phyloP scores from a whole-genome alignment of 2,329 filamentous ascomycete species.

The Botrytis tulipae region DNA sequence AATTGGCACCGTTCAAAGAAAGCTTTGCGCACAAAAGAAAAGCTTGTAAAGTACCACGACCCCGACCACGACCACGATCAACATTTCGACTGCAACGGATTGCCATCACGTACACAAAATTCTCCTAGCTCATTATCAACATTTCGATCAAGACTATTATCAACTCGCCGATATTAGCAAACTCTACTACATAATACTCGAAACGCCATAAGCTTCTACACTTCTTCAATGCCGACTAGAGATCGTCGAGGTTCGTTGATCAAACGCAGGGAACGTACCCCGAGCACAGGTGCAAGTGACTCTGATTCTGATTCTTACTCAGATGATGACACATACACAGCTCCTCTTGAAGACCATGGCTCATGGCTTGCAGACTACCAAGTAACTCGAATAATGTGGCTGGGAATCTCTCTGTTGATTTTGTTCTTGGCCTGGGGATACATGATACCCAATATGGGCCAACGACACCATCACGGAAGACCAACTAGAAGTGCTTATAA shows the following conservation, averaged over 20 bases:
- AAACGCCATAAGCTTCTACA: no score
- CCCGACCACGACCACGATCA: not conserved
- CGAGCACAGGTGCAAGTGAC: not conserved
- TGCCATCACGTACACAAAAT: not conserved
- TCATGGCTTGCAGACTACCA: not conserved
- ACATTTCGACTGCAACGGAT: not conserved
- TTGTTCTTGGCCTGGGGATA: not conserved
- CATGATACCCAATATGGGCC: no score
- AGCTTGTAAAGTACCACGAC: not conserved
- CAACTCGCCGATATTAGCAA: not conserved
- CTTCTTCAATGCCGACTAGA: not conserved
- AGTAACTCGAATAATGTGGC: not conserved
- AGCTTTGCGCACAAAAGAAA: not conserved
- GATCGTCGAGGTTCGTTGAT: not conserved
- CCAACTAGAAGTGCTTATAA: not conserved
- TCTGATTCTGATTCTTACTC: not conserved
- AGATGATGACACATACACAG: not conserved
- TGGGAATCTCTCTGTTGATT: not conserved
- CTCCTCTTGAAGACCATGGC: not conserved
- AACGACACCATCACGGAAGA: accelerated
- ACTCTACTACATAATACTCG: not conserved
- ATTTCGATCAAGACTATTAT: not conserved
- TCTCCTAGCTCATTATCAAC: not conserved
- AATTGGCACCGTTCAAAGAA: not conserved
- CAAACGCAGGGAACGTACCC: not conserved